Evolutionary conservation across 2,329 filamentous ascomycete genomes (phyloP).

Genomic region (Leptographium lundbergii): DNA sequence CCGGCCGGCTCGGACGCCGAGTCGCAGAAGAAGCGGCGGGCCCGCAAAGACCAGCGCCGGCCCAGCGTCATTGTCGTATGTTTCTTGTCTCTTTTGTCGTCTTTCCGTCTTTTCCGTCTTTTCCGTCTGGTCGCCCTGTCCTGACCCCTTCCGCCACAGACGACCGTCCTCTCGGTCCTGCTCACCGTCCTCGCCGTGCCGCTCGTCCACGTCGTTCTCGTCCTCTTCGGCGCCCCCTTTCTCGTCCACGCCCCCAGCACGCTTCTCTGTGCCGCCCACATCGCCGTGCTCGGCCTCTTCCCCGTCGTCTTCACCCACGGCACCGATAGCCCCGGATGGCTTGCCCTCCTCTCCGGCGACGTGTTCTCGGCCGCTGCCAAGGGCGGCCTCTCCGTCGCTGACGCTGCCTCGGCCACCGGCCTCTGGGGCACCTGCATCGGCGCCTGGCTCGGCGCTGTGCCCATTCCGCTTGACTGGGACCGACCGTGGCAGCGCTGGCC

Average conservation of each 20-base stretch:
- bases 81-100: not conserved
- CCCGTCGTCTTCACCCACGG: slow-evolving; percentile 81
- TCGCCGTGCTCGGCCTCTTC: slow-evolving; percentile 65
- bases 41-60: slow-evolving; percentile 28
- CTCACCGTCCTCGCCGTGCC: slow-evolving; percentile 63
- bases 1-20: slow-evolving; percentile 34
- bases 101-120: slow-evolving; percentile 2
- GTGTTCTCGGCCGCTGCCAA: not conserved
- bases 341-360: slow-evolving; percentile 46
- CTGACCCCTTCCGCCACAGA: slow-evolving; percentile 17
- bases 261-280: slow-evolving; percentile 65
- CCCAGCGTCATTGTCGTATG: slow-evolving; percentile 34
- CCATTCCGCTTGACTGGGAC: slow-evolving; percentile 96
- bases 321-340: slow-evolving; percentile 58
- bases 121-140: not conserved
- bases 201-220: slow-evolving; percentile 45
- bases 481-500: slow-evolving; percentile 99
- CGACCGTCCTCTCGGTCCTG: slow-evolving; percentile 31
- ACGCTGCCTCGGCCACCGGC: slow-evolving; percentile 68
- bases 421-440: slow-evolving; percentile 67
- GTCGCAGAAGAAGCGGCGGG: slow-evolving; percentile 33
- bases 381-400: slow-evolving; percentile 18
- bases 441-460: slow-evolving; percentile 86
- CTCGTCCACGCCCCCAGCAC: slow-evolving; percentile 73
- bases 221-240: slow-evolving; percentile 86